These are phyloP conservation scores for Bipolaris zeicola DNA, from an alignment of 2,329 filamentous ascomycete genomes.

Conservation along the genomic window DNA sequence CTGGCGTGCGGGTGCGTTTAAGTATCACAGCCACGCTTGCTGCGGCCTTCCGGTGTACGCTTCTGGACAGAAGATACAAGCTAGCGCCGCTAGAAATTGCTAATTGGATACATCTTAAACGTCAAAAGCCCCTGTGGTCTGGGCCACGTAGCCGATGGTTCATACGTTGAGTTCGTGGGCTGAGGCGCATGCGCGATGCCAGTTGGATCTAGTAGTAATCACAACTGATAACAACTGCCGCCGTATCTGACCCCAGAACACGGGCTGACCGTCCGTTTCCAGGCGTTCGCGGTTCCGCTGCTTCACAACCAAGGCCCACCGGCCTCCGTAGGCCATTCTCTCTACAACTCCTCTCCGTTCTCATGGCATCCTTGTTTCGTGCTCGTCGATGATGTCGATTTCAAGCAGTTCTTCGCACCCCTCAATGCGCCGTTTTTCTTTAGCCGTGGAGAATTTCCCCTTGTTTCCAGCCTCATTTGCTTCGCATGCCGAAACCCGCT, in stretches of 20 bases:
- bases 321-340: background rate
- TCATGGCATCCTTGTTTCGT: slow-evolving; percentile 3
- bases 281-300: background rate
- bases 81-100: background rate
- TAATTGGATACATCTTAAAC: slow-evolving; percentile 3
- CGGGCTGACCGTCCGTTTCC: slow-evolving; percentile 2
- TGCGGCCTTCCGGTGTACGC: slow-evolving; percentile 3
- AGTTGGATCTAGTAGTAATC: background rate
- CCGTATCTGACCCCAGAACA: background rate
- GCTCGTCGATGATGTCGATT: slow-evolving; percentile 11
- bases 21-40: slow-evolving; percentile 6
- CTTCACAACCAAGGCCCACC: slow-evolving; percentile 3
- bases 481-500: slow-evolving; percentile 8
- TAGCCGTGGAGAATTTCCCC: slow-evolving; percentile 6
- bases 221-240: slow-evolving; percentile 8
- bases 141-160: background rate
- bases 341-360: background rate
- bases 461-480: slow-evolving; percentile 15
- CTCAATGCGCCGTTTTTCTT: slow-evolving; percentile 8
- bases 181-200: slow-evolving; percentile 1
- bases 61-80: slow-evolving; percentile 1
- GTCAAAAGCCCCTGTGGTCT: background rate
- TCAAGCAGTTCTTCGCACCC: slow-evolving; percentile 5
- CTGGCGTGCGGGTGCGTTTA: background rate
- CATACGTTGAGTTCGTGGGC: background rate